Evolutionary conservation across 208 protist genomes (phyloP), one percentile per base, ranked within the genome.

Genomic region (Kentomonas sorsogonicus): DNA sequence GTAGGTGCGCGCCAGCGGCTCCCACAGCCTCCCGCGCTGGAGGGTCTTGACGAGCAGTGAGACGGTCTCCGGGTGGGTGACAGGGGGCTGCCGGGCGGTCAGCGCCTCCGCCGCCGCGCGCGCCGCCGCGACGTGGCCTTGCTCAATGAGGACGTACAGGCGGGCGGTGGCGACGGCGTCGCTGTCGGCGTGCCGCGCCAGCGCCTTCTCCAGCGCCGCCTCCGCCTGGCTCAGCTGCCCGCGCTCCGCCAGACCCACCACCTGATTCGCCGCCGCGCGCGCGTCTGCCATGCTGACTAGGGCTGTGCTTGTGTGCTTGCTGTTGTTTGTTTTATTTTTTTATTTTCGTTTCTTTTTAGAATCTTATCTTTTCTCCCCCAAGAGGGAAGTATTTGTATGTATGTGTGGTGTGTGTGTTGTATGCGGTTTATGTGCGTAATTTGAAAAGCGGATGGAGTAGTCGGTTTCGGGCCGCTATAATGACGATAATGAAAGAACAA

Each of bases 1-100:
- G 52, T 89, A 91, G 15, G 74, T 86, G 9, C 57, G 56, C 0
- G 66, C 81, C 18, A 94, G 71, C 22, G 72, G 66, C 34, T 74
- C 75, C 81, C 83, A 91, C 53, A 66, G 75, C 60, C 83, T 86
- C 54, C 75, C 80, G 62, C 87, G 74, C 59, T 87, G 78, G 44
- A 91, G 69, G 39, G 79, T 73, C 53, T 81, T 62, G 41, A 89
- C 63, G 7, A 93, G 61, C 10, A 82, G 77, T 43, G 85, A 86
- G 20, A 88, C 51, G 20, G 80, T 72, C 47, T 72, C 68, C 20
- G 59, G 74, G 45, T 89, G 74, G 26, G 58, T 81, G 43, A 89
- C 60, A n/a, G n/a, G n/a, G 41, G 69, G 60, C 43, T 77, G 52
- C 36, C 47, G 52, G 39, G 69, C 80, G 44, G 75, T 83, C 13